phyloP scores from a whole-genome alignment of 805 yeast species.

The Lachancea sp. region DNA sequence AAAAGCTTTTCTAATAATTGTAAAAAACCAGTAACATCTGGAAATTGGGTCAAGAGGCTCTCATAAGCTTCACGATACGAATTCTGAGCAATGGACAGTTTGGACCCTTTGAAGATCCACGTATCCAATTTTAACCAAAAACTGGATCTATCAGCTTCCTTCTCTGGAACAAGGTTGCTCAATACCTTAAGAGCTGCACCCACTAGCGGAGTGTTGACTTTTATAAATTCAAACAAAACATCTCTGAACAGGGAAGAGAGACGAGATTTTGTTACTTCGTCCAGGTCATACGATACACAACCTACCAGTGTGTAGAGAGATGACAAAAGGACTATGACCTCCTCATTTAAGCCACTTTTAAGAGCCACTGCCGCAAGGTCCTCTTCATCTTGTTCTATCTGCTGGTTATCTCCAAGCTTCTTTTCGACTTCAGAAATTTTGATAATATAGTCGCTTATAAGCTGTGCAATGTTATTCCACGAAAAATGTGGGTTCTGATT shows the following conservation, averaged over 20 bases:
- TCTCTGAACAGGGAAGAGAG: conserved; percentile 28
- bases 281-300: conserved; percentile 39
- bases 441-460: conserved; percentile 47
- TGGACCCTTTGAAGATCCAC: conserved; percentile 49
- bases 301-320: conserved; percentile 65
- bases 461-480: conserved; percentile 48
- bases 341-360: conserved; percentile 66
- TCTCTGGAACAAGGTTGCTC: conserved; percentile 47
- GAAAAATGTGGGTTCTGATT: conserved; percentile 39
- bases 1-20: conserved; percentile 43
- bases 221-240: conserved; percentile 40
- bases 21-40: conserved; percentile 57
- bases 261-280: conserved; percentile 20
- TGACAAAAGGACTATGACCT: conserved; percentile 65
- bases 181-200: conserved; percentile 56
- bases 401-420: conserved; percentile 23
- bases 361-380: conserved; percentile 31
- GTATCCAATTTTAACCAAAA: conserved; percentile 68
- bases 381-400: conserved; percentile 21
- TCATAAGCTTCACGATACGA: conserved; percentile 41
- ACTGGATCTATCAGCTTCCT: conserved; percentile 37
- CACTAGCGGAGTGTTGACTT: conserved; percentile 41
- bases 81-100: conserved; percentile 22
- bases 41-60: conserved; percentile 43
- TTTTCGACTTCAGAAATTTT: conserved; percentile 35